phyloP scores from a whole-genome alignment of 345 rosid genomes.

The Orychophragmus violaceus region DNA sequence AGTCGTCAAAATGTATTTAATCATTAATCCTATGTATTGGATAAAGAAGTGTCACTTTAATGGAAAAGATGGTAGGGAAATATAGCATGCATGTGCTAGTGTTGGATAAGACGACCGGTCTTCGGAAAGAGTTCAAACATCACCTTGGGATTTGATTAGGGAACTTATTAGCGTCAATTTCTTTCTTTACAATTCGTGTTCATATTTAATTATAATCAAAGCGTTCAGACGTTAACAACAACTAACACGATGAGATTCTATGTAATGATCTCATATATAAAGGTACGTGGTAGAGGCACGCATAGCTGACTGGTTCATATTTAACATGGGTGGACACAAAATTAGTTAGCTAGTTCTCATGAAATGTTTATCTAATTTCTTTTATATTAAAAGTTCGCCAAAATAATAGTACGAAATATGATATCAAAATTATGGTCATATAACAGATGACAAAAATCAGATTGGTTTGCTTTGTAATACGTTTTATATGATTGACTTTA shows the following conservation, averaged over 20 bases:
- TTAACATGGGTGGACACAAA: background rate
- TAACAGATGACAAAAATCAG: background rate
- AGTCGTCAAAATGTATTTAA: background rate
- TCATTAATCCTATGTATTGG: background rate
- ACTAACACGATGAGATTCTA: conserved; percentile 1
- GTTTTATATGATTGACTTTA: background rate
- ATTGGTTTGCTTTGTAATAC: background rate
- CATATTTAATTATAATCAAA: conserved; percentile 8
- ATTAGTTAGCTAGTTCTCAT: background rate
- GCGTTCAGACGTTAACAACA: conserved; percentile 14
- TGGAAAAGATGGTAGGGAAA: conserved; percentile 8
- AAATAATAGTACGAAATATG: background rate
- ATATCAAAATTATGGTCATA: background rate
- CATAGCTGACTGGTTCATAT: background rate
- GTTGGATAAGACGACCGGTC: conserved; percentile 29
- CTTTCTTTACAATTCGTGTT: conserved; percentile 2
- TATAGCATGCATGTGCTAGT: conserved; percentile 23
- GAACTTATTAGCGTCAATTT: conserved; percentile 3
- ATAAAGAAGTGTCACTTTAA: conserved; percentile 24
- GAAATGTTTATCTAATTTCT: background rate
- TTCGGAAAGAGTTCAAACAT: conserved; percentile 15
- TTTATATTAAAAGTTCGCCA: background rate
- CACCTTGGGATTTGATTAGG: conserved; percentile 22
- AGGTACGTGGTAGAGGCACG: background rate
- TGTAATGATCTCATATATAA: background rate